Evolutionary conservation across 2,329 filamentous ascomycete species (phyloP).

Genomic region (Diaporthe vaccinii): DNA sequence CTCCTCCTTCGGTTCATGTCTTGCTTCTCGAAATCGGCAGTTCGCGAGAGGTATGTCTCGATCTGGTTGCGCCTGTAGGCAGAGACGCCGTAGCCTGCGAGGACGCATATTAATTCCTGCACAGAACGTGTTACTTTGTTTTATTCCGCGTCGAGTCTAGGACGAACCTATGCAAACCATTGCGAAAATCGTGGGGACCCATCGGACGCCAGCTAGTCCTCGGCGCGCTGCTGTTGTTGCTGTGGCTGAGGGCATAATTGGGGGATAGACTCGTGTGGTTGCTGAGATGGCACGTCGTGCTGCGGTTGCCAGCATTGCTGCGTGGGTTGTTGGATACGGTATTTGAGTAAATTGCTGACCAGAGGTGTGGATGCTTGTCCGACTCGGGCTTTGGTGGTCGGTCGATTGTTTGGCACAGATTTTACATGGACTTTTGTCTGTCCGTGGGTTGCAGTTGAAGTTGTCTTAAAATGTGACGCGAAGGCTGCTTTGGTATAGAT

Average conservation of each 20-base stretch:
- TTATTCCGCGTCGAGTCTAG: not conserved
- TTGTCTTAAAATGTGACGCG: not conserved
- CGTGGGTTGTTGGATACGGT: not conserved
- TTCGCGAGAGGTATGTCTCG: slow-evolving; percentile 29
- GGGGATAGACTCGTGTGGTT: slow-evolving; percentile 37
- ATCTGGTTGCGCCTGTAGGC: slow-evolving; percentile 37
- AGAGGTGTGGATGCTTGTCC: not conserved
- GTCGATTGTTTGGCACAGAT: too few species aligned
- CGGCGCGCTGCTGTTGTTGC: slow-evolving; percentile 17
- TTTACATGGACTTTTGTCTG: not conserved
- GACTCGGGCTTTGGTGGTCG: not conserved
- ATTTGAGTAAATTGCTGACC: not conserved
- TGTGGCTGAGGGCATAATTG: slow-evolving; percentile 31
- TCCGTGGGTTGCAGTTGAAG: not conserved
- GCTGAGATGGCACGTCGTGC: slow-evolving; percentile 37
- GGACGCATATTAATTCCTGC: slow-evolving; percentile 40
- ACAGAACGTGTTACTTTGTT: slow-evolving; percentile 34
- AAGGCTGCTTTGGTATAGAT: not conserved
- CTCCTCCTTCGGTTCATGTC: slow-evolving; percentile 46
- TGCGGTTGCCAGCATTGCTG: slow-evolving; percentile 36
- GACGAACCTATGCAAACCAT: slow-evolving; percentile 41
- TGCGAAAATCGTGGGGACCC: slow-evolving; percentile 39
- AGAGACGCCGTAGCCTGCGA: slow-evolving; percentile 40
- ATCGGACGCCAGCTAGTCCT: slow-evolving; percentile 30
- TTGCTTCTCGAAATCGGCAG: slow-evolving; percentile 25